Conservation (phyloP, 192 early-diverging fungal genomes). For the Umbelopsis vinacea region DNA sequence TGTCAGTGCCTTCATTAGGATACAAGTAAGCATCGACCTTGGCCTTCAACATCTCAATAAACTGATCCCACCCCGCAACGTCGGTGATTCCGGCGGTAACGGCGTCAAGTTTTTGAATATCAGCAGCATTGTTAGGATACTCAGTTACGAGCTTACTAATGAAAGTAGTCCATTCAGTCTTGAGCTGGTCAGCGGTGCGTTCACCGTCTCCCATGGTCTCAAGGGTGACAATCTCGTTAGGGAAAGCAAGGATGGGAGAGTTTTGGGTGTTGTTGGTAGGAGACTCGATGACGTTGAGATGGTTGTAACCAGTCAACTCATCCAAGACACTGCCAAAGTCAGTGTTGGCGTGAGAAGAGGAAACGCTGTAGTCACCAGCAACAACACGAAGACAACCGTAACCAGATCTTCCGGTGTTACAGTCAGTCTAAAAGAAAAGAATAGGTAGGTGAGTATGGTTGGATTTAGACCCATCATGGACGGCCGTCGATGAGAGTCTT, state of each 20-base stretch:
- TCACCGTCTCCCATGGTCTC: background rate
- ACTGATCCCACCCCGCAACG: background rate
- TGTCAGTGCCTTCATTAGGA: conserved; percentile 2
- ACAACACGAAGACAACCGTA: conserved; percentile 48
- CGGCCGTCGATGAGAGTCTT: background rate
- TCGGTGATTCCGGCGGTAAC: conserved; percentile 6
- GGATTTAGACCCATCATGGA: too few relatives aligned
- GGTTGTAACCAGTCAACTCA: background rate
- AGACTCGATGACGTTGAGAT: conserved; percentile 7
- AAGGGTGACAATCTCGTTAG: conserved; percentile 12
- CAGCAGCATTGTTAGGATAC: conserved; percentile 31
- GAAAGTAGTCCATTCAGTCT: conserved; percentile 24
- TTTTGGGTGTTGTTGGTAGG: conserved; percentile 12
- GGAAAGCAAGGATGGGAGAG: conserved; percentile 16
- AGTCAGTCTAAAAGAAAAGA: conserved; percentile 22
- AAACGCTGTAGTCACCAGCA: conserved; percentile 45
- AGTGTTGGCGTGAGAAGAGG: conserved; percentile 11
- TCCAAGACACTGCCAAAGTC: conserved; percentile 19
- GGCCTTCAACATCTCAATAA: conserved; percentile 6
- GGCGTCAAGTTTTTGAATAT: conserved; percentile 9
- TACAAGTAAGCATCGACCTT: conserved; percentile 23
- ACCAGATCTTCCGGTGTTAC: conserved; percentile 40
- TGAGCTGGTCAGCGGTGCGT: conserved; percentile 16
- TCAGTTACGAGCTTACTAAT: background rate
- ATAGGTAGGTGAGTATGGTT: background rate